Evolutionary conservation across 2,329 filamentous ascomycete genomes (phyloP), one percentile per base, ranked within the genome.

Genomic region (Pseudogymnoascus sp.): DNA sequence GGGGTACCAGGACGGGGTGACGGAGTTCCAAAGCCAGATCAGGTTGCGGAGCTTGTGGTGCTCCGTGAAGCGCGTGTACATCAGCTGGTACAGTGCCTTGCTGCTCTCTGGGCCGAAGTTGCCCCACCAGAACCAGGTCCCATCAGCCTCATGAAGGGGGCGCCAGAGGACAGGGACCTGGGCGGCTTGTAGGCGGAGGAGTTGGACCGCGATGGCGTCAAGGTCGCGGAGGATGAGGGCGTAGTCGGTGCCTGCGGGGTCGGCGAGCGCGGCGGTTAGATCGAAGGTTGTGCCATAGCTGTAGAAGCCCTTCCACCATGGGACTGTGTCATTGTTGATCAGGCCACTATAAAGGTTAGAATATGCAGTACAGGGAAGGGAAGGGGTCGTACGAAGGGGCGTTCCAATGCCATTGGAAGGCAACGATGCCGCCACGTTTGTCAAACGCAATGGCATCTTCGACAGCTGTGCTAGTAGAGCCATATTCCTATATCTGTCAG

Each of bases 61-160:
- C 35, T 74, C 74, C 0, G 77, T 80, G 33, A 80, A 68, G 1
- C 79, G 73, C 44, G 79, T 74, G 62, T 79, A 80, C 59, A 82
- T 38, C 3, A 82, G 68, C 1, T 68, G 67, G 62, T 72, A 81
- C 4, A 82, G 71, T 67, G 78, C 71, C 71, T 80, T 80, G 65
- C 70, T 73, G 4, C 78, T 72, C 67, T 77, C 79, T 2, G 79
- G 71, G 0, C 79, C 78, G 65, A 78, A 74, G 0, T 79, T 79
- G 6, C 79, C 79, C 80, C 80, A 82, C 79, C 79, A 82, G 73
- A 82, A 82, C 80, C 79, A 82, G 0, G 62, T 73, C 1, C 79
- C 79, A 64, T 82, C 79, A 7, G 79, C 80, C 68, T 82, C 80
- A 69, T 82, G 80, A 29, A 82, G 70, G 4, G 79, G 79, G 1